These are phyloP conservation scores for Suillus discolor DNA, from an alignment of 768 basidiomycete species.

Conservation along the genomic window DNA sequence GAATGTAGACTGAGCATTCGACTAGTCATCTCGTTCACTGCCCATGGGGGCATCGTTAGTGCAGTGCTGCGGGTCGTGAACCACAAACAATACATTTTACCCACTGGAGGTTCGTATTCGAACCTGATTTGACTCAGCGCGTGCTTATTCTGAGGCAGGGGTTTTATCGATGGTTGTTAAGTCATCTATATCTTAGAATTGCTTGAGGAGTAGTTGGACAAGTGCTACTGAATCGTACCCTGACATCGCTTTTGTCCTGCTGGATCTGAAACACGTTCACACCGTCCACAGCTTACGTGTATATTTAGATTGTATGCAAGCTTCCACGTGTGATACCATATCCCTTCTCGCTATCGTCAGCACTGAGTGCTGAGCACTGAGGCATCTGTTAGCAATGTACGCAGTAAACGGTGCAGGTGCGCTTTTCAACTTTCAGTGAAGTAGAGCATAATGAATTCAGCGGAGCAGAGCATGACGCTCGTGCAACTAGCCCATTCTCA, in stretches of 20 bases:
- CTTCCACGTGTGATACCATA: not conserved
- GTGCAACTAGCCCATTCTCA: not conserved
- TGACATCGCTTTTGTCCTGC: not conserved
- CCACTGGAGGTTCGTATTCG: constrained; percentile 62
- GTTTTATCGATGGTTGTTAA: constrained; percentile 28
- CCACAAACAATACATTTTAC: constrained; percentile 46
- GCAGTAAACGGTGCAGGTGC: constrained; percentile 14
- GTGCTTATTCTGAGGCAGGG: constrained; percentile 20
- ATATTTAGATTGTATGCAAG: not conserved
- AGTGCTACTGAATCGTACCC: not conserved
- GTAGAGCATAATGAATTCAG: not conserved
- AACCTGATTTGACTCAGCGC: not conserved
- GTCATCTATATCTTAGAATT: constrained; percentile 7
- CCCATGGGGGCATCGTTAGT: constrained; percentile 64
- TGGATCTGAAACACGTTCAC: not conserved
- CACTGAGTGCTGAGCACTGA: not conserved
- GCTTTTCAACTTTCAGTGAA: not conserved
- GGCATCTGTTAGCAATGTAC: constrained; percentile 3
- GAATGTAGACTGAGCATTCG: not conserved
- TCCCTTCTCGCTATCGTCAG: not conserved
- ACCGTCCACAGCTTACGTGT: not conserved
- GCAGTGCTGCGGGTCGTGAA: constrained; percentile 53
- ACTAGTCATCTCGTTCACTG: constrained; percentile 66
- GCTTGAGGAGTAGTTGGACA: not conserved
- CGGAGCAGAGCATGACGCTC: not conserved